Evolutionary conservation across 345 rosid genomes (phyloP), one percentile per base, ranked within the genome.

Genomic region (Diplotaxis tenuifolia): DNA sequence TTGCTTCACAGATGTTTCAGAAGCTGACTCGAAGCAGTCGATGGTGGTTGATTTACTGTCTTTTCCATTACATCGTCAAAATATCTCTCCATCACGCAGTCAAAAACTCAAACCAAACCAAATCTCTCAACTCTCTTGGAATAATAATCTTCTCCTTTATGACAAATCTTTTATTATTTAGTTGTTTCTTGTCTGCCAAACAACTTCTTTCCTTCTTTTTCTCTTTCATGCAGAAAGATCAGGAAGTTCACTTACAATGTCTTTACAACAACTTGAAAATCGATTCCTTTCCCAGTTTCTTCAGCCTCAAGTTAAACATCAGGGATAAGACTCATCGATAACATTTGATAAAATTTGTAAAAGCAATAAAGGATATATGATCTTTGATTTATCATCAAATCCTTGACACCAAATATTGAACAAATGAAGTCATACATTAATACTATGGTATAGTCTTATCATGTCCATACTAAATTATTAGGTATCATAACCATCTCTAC

Each of bases 1-100:
- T 67, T 79, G 75, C 74, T 53, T 81, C 36, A 78, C 83, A 34
- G 73, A 73, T 76, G 78, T 78, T 74, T 80, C 77, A 16, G 75
- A 76, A 78, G 57, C 64, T 45, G 38, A 62, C 52, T 21, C 65
- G 60, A 64, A 78, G 71, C 73, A 76, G 45, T 67, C 81, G 50
- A 67, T 71, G 65, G 62, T 72, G 53, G 57, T 71, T 63, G 79
- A 71, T 80, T 62, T 74, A 15, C 27, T 54, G 6, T 72, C n/a
- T n/a, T n/a, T n/a, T n/a, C n/a, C n/a, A n/a, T 47, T 55, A n/a
- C n/a, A n/a, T n/a, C n/a, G n/a, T n/a, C n/a, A n/a, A n/a, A n/a
- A n/a, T n/a, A n/a, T n/a, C n/a, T 78, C 80, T 72, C 82, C 76
- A 66, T 69, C 72, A 57, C 70, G 53, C 81, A 8, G 68, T 77